Conservation (phyloP, 225 moss, liverwort and hornwort genomes). For the Polytrichum formosum region DNA sequence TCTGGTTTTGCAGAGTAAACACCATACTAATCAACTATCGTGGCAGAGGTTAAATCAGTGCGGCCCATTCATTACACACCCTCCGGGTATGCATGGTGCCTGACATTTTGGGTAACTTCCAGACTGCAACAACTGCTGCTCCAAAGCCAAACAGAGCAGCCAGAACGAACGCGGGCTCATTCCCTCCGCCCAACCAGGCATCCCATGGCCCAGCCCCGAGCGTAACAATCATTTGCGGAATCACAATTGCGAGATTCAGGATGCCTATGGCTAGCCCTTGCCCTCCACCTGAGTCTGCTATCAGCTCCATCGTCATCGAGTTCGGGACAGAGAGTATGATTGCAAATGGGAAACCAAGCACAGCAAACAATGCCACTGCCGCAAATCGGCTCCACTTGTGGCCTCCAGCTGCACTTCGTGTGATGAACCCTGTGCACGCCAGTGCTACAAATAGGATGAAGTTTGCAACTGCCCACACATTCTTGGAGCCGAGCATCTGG, state of each 20-base stretch:
- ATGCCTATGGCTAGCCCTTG: conserved; percentile 95
- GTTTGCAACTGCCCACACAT: conserved; percentile 79
- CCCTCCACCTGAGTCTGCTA: conserved; percentile 85
- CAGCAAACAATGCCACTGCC: conserved; percentile 67
- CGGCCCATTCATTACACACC: conserved; percentile 32
- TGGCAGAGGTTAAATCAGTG: conserved; percentile 20
- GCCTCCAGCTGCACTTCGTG: conserved; percentile 28
- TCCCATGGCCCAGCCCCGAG: conserved; percentile 90
- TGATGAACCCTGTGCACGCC: conserved; percentile 62
- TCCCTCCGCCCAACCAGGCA: conserved; percentile 81
- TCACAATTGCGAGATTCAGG: conserved; percentile 79
- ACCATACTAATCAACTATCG: neutral
- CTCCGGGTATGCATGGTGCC: conserved; percentile 44
- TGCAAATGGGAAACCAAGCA: conserved; percentile 83
- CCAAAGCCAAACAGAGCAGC: conserved; percentile 67
- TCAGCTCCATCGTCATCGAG: conserved; percentile 71
- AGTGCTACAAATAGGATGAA: conserved; percentile 69
- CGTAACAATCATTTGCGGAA: conserved; percentile 82
- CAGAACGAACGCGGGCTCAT: conserved; percentile 76
- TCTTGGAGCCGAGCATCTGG: conserved; percentile 67
- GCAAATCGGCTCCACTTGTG: conserved; percentile 50
- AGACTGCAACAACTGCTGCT: conserved; percentile 64
- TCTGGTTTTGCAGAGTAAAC: conserved; percentile 12
- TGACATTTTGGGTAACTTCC: conserved; percentile 64
- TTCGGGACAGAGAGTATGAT: conserved; percentile 87